phyloP scores from a whole-genome alignment of 768 basidiomycete species.

The Boletus sp. region DNA sequence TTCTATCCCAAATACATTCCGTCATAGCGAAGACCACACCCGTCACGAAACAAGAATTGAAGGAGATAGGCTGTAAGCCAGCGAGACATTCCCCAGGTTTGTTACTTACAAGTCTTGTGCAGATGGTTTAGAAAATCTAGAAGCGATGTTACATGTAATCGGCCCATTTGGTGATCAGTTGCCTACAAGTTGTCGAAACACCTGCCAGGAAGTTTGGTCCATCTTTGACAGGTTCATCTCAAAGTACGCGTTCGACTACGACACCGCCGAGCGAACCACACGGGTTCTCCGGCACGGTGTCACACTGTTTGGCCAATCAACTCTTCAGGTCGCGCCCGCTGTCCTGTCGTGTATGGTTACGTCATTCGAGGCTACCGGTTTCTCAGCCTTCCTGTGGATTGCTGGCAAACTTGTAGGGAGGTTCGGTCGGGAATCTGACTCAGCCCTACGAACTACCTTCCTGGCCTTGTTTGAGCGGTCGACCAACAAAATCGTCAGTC shows the following conservation, averaged over 20 bases:
- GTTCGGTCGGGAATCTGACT: conserved; percentile 68
- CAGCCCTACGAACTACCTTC: conserved; percentile 55
- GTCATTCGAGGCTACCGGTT: conserved; percentile 77
- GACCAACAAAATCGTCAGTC: conserved; percentile 63
- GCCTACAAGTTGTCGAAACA: conserved; percentile 75
- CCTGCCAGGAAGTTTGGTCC: conserved; percentile 76
- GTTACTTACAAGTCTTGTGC: conserved; percentile 9
- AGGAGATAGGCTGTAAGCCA: conserved; percentile 62
- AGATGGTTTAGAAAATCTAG: conserved; percentile 91
- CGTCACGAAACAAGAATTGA: conserved; percentile 69
- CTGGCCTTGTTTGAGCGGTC: conserved; percentile 69
- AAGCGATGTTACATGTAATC: conserved; percentile 86
- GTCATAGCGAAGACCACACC: conserved; percentile 51
- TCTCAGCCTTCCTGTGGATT: conserved; percentile 92
- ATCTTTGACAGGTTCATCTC: conserved; percentile 79
- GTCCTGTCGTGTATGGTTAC: conserved; percentile 73
- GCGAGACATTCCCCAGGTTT: not conserved
- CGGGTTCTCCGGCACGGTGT: conserved; percentile 83
- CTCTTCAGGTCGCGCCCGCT: conserved; percentile 65
- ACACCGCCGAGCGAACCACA: conserved; percentile 79
- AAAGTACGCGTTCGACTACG: conserved; percentile 74
- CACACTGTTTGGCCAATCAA: conserved; percentile 70
- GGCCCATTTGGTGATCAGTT: conserved; percentile 80
- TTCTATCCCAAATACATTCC: conserved; percentile 73
- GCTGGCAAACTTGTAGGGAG: conserved; percentile 79